Evolutionary conservation across 2,329 filamentous ascomycete species (phyloP), one percentile per base, ranked within the genome.

Genomic region (Lachnellula subtilissima): DNA sequence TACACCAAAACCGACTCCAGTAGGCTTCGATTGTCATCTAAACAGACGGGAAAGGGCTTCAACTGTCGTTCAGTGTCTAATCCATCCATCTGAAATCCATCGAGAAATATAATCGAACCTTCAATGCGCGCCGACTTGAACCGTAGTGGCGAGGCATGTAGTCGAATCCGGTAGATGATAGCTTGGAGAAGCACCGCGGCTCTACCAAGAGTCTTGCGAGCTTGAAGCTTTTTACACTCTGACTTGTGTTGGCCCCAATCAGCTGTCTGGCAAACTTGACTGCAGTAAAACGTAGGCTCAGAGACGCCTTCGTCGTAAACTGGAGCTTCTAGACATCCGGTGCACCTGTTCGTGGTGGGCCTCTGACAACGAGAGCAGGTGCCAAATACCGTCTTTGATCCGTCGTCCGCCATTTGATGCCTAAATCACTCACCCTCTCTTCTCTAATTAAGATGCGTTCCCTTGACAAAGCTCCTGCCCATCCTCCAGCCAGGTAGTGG

Each of bases 161-260:
- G 50, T 4, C 50, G 50, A 15, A 52, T 52, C 28, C 17, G 3
- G 25, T 45, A 42, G 3, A 52, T 52, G 17, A 35, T 52, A 22
- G 50, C 50, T 52, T 42, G 39, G 36, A 52, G 50, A 45, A 52
- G 50, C 36, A 52, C 5, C 6, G 50, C 50, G 50, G 39, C 50
- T 37, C 36, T 4, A 37, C 36, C 1, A 37, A 37, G 36, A 37
- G 48, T 7, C 53, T 55, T 55, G 39, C 48, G 53, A 55, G 14
- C 47, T 55, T 55, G 53, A 50, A 55, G 53, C 47, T 55, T 51
- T 55, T 40, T 55, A 55, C 53, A 51, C 47, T 51, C 5, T 45
- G 48, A 3, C 53, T 55, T 55, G 25, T 55, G 47, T 55, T 51
- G 2, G 39, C n/a, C 39, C 53, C 53, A 55, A 12, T 3, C 53